phyloP scores from a whole-genome alignment of 345 rosid species.

The Bretschneidera sinensis region DNA sequence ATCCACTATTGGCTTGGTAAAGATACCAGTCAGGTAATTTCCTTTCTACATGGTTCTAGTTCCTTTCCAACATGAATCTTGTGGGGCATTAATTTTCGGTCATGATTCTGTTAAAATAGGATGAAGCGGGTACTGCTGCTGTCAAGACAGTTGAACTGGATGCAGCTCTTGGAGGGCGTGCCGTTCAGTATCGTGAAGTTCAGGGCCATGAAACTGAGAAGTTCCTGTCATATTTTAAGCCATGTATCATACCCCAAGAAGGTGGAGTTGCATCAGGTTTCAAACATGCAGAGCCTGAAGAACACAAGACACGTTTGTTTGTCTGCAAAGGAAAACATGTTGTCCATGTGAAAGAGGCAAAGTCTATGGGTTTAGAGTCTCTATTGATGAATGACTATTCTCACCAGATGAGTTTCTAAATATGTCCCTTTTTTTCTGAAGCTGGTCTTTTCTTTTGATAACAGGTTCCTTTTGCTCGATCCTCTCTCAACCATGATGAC shows the following conservation, averaged over 20 bases:
- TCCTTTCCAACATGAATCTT: background rate
- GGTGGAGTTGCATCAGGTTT: conserved; percentile 93
- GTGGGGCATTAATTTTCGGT: conserved; percentile 11
- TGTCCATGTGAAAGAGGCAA: conserved; percentile 93
- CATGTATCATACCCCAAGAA: conserved; percentile 93
- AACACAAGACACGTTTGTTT: conserved; percentile 74
- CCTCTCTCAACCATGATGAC: conserved; percentile 94
- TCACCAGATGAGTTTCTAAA: background rate
- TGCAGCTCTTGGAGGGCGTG: conserved; percentile 99
- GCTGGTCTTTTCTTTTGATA: conserved; percentile 18
- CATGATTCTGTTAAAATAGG: conserved; percentile 46
- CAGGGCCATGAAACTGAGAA: conserved; percentile 96
- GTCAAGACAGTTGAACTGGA: conserved; percentile 91
- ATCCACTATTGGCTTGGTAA: conserved; percentile 95
- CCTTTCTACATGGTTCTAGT: conserved; percentile 1
- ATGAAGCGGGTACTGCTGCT: conserved; percentile 93
- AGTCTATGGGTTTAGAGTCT: conserved; percentile 22
- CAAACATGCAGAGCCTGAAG: conserved; percentile 71
- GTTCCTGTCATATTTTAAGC: conserved; percentile 92
- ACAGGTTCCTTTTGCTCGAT: conserved; percentile 89
- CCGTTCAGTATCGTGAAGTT: conserved; percentile 95
- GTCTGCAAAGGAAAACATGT: conserved; percentile 93
- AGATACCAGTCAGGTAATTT: conserved; percentile 77
- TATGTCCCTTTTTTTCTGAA: conserved; percentile 9
- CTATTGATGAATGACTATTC: background rate